Percentiles rank a stretch among this genome's conserved stretches.
phyloP scores from a whole-genome alignment of 495 filamentous ascomycete genomes.

The Hypoxylon intermedium region DNA sequence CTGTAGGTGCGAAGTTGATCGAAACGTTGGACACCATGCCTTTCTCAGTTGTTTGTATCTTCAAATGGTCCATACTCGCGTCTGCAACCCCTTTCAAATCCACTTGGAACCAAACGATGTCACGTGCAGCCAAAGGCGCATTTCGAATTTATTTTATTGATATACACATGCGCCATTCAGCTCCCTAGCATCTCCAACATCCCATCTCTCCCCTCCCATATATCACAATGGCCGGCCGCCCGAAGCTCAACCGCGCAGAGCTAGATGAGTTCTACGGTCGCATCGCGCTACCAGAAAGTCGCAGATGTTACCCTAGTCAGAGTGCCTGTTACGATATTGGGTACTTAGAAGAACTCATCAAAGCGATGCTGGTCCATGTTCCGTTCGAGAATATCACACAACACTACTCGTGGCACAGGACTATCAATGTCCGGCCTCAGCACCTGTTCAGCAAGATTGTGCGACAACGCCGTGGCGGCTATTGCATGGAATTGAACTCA shows the following conservation, averaged over 20 bases:
- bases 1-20: not conserved
- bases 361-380: slow-evolving; percentile 62
- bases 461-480: slow-evolving; percentile 61
- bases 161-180: too few species aligned
- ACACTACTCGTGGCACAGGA: slow-evolving; percentile 57
- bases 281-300: slow-evolving; percentile 36
- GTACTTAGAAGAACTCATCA: slow-evolving; percentile 14
- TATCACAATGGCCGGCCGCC: slow-evolving; percentile 15
- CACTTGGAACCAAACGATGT: too few species aligned
- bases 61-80: too few species aligned
- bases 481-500: slow-evolving; percentile 78
- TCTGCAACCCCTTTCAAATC: too few species aligned
- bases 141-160: too few species aligned
- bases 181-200: too few species aligned
- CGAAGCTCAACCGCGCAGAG: slow-evolving; percentile 16
- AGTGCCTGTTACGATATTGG: too few species aligned
- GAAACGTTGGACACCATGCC: not conserved
- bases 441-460: slow-evolving; percentile 72
- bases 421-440: slow-evolving; percentile 62
- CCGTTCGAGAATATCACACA: slow-evolving; percentile 74
- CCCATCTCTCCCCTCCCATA: too few species aligned
- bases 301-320: slow-evolving; percentile 3
- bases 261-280: slow-evolving; percentile 44
- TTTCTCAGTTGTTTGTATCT: too few species aligned
- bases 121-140: too few species aligned